Base-by-base conservation (phyloP, 441 rosid species). In the Raphanus hybrid region DNA sequence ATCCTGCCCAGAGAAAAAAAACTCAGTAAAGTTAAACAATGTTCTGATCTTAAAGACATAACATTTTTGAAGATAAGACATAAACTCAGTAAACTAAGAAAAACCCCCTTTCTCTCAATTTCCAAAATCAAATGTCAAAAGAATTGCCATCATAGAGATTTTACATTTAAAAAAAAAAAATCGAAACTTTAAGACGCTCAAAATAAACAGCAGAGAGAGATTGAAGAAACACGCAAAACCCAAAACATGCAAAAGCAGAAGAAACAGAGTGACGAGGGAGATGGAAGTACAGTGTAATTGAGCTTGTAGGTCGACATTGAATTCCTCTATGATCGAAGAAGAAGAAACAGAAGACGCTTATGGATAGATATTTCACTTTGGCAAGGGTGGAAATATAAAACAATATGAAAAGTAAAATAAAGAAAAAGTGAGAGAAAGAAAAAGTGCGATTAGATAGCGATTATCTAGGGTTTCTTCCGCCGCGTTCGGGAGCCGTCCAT, bases 281-380 rank as follows among this genome's bases (percentile, higher is more conserved):
- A 39, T 62, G 71, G 7, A 55, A 74, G 79, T 88, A 92, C 96
- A 82, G 86, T 67, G 14, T 90, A 70, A 85, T 82, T 85, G 83
- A 80, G 77, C 85, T 86, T 81, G 88, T 76, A 63, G 52, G 89
- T 86, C 78, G 94, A 82, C 95, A 92, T 92, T 67, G 84, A 32
- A 39, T 37, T 57, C 48, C n/a, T 41, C 27, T 18, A 37, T 54
- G 64, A 23, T 55, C 45, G 52, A 75, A n/a, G 39, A 59, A 39
- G 75, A 54, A 54, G 76, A 63, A 23, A 41, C 62, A 74, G 67
- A 79, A 41, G 67, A 71, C 9, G 78, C 35, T 79, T 10, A 48
- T 64, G 57, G 29, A 58, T 1, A 23, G 29, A 58, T 1, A 52
- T 50, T 37, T 43, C 48, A 35, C 2, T 8, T 0, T 11, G 8